A percentile compares a stretch with the other conserved stretches of the same genome.
Evolutionary conservation across 768 basidiomycete genomes (phyloP).

Genomic region (Crucibulum laeve): DNA sequence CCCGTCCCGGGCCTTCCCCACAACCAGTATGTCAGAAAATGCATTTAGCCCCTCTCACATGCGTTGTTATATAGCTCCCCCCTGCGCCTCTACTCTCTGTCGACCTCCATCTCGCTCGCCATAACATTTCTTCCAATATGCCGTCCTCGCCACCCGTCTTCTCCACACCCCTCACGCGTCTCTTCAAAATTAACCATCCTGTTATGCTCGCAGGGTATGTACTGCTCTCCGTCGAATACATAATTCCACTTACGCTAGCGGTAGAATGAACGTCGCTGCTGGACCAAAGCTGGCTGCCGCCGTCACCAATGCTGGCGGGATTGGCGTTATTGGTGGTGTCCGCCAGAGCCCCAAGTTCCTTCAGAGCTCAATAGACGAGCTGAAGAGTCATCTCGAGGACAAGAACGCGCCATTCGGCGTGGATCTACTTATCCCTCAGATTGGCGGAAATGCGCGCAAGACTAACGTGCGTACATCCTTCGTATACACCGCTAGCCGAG

Average conservation of each 20-base stretch:
- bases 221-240: slow-evolving; percentile 7
- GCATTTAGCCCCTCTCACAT: not conserved
- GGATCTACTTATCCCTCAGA: slow-evolving; percentile 78
- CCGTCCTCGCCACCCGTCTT: slow-evolving; percentile 64
- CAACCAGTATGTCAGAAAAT: too few relatives aligned
- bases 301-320: slow-evolving; percentile 88
- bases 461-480: slow-evolving; percentile 50
- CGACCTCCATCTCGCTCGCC: not conserved
- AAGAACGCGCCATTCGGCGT: slow-evolving; percentile 77
- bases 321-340: slow-evolving; percentile 86
- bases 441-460: slow-evolving; percentile 79
- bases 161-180: slow-evolving; percentile 65
- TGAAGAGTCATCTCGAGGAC: slow-evolving; percentile 73
- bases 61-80: not conserved
- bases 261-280: slow-evolving; percentile 82
- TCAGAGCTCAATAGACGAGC: slow-evolving; percentile 59
- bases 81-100: not conserved
- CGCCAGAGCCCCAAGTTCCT: slow-evolving; percentile 72
- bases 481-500: not conserved
- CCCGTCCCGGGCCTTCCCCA: not conserved
- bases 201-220: slow-evolving; percentile 73
- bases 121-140: slow-evolving; percentile 35
- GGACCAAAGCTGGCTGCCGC: slow-evolving; percentile 82
- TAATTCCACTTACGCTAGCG: not conserved
- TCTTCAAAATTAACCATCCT: slow-evolving; percentile 79